These are phyloP conservation scores for Gamsiella multidivaricata DNA, from an alignment of 192 early-diverging fungal species.

Conservation along the genomic window DNA sequence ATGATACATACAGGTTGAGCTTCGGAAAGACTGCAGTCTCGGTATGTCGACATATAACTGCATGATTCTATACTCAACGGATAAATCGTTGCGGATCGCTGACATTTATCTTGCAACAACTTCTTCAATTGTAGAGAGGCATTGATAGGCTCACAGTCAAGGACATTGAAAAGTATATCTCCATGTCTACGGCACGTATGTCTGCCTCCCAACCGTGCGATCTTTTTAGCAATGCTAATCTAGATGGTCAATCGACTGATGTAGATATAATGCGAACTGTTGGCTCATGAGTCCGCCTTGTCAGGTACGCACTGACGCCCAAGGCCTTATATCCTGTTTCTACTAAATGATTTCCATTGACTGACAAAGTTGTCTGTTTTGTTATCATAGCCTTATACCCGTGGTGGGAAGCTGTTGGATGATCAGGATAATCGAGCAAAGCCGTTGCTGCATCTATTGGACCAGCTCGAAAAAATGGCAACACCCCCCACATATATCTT, in stretches of 20 bases:
- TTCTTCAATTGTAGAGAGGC: conserved; percentile 31
- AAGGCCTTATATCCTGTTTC: too few species aligned
- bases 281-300: conserved; percentile 96
- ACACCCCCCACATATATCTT: conserved; percentile 69
- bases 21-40: conserved; percentile 59
- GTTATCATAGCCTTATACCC: conserved; percentile 67
- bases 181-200: too few species aligned
- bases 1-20: conserved; percentile 76
- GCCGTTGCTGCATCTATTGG: conserved; percentile 76
- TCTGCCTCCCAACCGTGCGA: too few species aligned
- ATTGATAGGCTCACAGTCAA: conserved; percentile 63
- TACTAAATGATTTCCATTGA: too few species aligned
- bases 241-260: too few species aligned
- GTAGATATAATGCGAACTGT: conserved; percentile 75
- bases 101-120: neutral
- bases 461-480: conserved; percentile 65
- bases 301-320: conserved; percentile 68
- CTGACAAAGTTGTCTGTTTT: neutral
- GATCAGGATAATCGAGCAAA: conserved; percentile 76
- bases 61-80: too few species aligned
- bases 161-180: conserved; percentile 63
- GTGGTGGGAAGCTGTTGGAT: conserved; percentile 83
- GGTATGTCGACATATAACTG: conserved; percentile 30
- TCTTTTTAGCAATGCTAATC: too few species aligned
- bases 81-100: too few species aligned